Evolutionary conservation across 1,284 basidiomycete genomes (phyloP), one percentile per base, ranked within the genome.

Genomic region (Malassezia globosa): DNA sequence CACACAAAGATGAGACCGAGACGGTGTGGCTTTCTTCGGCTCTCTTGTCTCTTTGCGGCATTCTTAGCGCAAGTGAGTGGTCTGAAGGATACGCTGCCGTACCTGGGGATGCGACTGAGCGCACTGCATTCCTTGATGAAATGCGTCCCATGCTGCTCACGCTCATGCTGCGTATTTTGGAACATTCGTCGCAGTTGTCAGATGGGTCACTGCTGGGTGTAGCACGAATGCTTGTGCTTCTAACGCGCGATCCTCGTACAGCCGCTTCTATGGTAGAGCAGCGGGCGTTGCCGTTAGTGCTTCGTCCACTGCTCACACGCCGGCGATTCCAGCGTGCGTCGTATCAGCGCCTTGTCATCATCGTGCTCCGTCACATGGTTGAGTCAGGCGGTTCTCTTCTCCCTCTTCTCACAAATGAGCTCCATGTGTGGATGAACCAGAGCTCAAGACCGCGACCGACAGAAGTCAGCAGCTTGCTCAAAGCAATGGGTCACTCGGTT

Each of bases 361-460:
- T 86, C 64, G 83, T 96, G 49, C 76, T 95, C 16, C 84, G 94
- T 3, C 92, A 97, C 69, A 75, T 87, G 45, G 80, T 92, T 44
- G 94, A 99, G 73, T 84, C 89, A 58, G 66, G 77, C 4, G 66
- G 74, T 5, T 79, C 79, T 1, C 72, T 96, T 25, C 78, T 80
- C 46, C 75, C 76, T 5, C 78, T 85, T 54, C 90, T 97, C 81
- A 78, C 79, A 21, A 81, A 84, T 54, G 85, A 89, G 60, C 78
- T 96, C 8, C 65, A 69, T 31, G 40, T 48, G 7, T 72, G 64
- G 58, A 58, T 75, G 23, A 51, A 58, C 11, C 56, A 58, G 26
- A 45, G 21, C 7, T 5, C 40, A 8, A 43, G 44, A 7, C n/a
- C 44, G 19, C 43, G 45, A 11, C 11, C 29, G 4, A 33, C 44